Evolutionary conservation across 768 basidiomycete genomes (phyloP).

Genomic region (Cyathus striatus): DNA sequence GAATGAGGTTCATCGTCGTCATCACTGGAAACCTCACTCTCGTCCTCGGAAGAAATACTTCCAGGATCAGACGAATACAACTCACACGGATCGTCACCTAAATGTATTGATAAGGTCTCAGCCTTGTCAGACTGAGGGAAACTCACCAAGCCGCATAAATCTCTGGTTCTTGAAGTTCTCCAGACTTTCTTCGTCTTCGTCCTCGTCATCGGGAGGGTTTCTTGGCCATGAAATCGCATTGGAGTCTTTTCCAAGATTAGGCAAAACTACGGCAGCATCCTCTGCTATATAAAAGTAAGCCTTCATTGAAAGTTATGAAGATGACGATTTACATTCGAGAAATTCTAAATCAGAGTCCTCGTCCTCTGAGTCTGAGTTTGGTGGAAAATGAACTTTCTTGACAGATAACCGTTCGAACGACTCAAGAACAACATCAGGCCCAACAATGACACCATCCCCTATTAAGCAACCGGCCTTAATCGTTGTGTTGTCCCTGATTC

Average conservation of each 20-base stretch:
- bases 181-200: conserved; percentile 57
- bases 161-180: conserved; percentile 60
- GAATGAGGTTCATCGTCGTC: conserved; percentile 32
- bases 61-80: conserved; percentile 56
- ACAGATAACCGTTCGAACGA: conserved; percentile 75
- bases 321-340: conserved; percentile 51
- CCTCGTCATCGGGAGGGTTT: conserved; percentile 58
- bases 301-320: background rate
- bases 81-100: conserved; percentile 63
- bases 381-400: conserved; percentile 25
- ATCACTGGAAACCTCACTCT: conserved; percentile 34
- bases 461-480: conserved; percentile 79
- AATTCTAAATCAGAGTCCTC: conserved; percentile 61
- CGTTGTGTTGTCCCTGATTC: conserved; percentile 57
- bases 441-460: conserved; percentile 76
- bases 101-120: background rate
- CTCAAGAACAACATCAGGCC: conserved; percentile 59
- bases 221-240: conserved; percentile 83
- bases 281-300: too few species aligned
- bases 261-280: too few species aligned
- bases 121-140: too few species aligned
- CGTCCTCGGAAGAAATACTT: conserved; percentile 51
- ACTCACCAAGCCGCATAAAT: conserved; percentile 69
- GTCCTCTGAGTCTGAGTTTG: conserved; percentile 30
- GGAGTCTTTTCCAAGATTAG: conserved; percentile 51